Evolutionary conservation across 2,329 filamentous ascomycete species (phyloP), one percentile per base, ranked within the genome.

Genomic region (Cadophora sp.): DNA sequence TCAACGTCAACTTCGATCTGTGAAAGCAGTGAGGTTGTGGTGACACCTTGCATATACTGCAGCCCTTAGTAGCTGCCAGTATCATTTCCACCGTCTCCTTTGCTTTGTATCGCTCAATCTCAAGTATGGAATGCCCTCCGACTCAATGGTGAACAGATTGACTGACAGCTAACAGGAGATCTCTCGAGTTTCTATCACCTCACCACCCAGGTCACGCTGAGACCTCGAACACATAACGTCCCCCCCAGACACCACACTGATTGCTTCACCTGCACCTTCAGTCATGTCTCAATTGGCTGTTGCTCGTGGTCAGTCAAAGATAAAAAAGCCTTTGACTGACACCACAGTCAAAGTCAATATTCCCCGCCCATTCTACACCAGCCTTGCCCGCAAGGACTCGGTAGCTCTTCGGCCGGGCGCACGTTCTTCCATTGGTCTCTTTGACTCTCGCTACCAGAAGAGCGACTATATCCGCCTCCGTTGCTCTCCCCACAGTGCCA

Each of bases 341-440:
- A 22, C 47, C 8, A 62, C 11, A 22, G 16, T 22, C 59, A 61
- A 39, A 47, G 18, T 22, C 16, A 47, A 43, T 7, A 53, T 22
- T 14, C 59, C 59, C 24, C 33, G 30, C 30, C 47, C 59, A 27
- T n/a, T 62, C 11, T 41, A 20, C 33, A 11, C 20, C 59, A 47
- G 48, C 27, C 20, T 62, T 11, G 22, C 59, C 24, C 30, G 59
- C 9, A 62, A 41, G n/a, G 59, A 62, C 47, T 51, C 59, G 59
- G 45, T 53, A 41, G 30, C 59, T n/a, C 47, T 39, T 62, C 59
- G 59, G 59, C 33, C 59, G 14, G 59, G 3, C 4, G 14, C 33
- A 50, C 30, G 47, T 41, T 24, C 16, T 36, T 22, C 45, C 30
- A 27, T 33, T 8, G 30, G 16, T 18, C 36, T 58, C 55, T 11